Evolutionary conservation across 2,329 filamentous ascomycete genomes (phyloP).

Genomic region (Talaromyces rugulosus): DNA sequence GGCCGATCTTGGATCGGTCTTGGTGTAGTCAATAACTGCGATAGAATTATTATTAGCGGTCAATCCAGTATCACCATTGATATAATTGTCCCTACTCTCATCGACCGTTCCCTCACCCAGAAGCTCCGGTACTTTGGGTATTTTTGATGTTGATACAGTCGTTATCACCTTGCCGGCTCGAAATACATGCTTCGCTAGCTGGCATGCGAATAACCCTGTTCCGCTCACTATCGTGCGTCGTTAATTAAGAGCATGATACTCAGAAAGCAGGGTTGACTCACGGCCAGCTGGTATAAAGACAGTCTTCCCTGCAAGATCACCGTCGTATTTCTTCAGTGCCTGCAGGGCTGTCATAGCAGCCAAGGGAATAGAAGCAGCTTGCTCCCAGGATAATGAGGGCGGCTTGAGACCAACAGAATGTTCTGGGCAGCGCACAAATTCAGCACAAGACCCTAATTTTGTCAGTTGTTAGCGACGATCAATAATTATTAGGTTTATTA

Average conservation of each 20-base stretch:
- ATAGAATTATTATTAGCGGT: not conserved
- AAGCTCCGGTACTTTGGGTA: conserved; percentile 41
- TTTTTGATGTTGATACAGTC: conserved; percentile 51
- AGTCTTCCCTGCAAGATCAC: conserved; percentile 46
- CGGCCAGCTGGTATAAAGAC: conserved; percentile 48
- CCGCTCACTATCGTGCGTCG: conserved; percentile 36
- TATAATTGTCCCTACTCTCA: conserved; percentile 23
- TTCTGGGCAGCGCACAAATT: conserved; percentile 32
- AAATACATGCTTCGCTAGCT: conserved; percentile 50
- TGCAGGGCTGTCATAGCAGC: conserved; percentile 43
- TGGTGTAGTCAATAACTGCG: conserved; percentile 48
- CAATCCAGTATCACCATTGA: not conserved
- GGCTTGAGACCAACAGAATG: conserved; percentile 38
- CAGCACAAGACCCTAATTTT: conserved; percentile 31
- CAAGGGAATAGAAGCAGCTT: conserved; percentile 42
- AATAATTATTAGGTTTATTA: not conserved
- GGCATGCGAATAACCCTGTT: conserved; percentile 44
- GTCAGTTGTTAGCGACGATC: not conserved
- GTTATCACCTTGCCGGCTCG: conserved; percentile 49
- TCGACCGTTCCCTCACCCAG: conserved; percentile 46
- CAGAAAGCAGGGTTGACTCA: conserved; percentile 11
- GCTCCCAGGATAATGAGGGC: conserved; percentile 35
- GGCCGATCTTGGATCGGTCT: conserved; percentile 31
- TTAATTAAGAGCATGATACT: not conserved
- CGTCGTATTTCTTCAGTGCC: conserved; percentile 37